Base-by-base conservation (phyloP, 306 rosid genomes). In the Cicer cuneatum region DNA sequence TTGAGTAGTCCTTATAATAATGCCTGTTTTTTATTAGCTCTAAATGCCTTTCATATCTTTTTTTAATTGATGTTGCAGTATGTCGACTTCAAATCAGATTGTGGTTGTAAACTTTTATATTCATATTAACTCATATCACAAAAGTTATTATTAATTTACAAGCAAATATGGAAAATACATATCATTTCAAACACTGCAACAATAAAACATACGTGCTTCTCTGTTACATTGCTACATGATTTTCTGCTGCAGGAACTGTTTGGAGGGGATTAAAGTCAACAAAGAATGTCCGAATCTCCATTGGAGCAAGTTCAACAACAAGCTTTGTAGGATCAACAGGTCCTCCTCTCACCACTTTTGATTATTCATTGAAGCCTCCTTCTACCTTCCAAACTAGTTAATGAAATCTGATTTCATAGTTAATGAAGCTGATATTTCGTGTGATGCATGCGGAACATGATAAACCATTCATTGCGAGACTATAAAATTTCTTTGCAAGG, bases 211-310 rank as follows among this genome's bases (percentile, higher is more conserved):
- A 62, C 39, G 19, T 53, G 59, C 46, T 43, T 40, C 77, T 64
- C 39, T n/a, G 64, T 12, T 74, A 81, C 74, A 71, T 45, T 48
- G 80, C 74, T 65, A 53, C 73, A 40, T 51, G 70, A 66, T 21
- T 71, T 74, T 73, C 82, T 15, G 63, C 63, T 48, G 47, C 66
- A 38, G 66, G n/a, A 43, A 78, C 79, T 43, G 68, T 71, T 70
- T 65, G 81, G 21, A 78, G 82, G 67, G 79, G 57, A 81, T 70
- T 33, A 40, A 85, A 66, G 51, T 76, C 73, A 49, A 83, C 45
- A 43, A 72, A 62, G 77, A 92, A 90, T 69, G 98, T 88, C 69
- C 98, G 78, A 72, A 92, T 92, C 77, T 92, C 98, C 96, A 90
- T 90, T 7, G 96, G 96, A 72, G 72, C 89, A 66, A 92, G 93